These are phyloP conservation scores for Paracamarosporium sp. DNA, from an alignment of 2,329 filamentous ascomycete species.

Conservation along the genomic window DNA sequence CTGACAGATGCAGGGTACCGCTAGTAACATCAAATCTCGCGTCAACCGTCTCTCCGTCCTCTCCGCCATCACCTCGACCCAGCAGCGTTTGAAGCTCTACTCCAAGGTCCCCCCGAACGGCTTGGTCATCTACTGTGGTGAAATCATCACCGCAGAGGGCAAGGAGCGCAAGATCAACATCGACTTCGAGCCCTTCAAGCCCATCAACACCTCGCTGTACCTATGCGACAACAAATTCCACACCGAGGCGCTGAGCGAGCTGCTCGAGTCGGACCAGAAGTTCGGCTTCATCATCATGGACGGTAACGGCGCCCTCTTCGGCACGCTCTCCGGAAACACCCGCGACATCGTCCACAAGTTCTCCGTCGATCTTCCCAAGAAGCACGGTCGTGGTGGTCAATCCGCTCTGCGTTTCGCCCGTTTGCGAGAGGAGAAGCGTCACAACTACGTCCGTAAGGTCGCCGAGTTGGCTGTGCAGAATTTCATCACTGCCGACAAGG, in stretches of 20 bases:
- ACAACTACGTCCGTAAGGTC: conserved; percentile 99
- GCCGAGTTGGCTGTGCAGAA: conserved; percentile 98
- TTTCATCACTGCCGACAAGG: conserved; percentile 98
- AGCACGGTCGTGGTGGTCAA: conserved; percentile 99
- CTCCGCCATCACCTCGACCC: conserved; percentile 97
- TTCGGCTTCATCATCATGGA: conserved; percentile 99
- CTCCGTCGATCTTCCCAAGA: conserved; percentile 98
- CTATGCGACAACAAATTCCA: conserved; percentile 99
- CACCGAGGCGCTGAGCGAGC: conserved; percentile 93
- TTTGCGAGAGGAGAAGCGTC: conserved; percentile 98
- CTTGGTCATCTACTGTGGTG: conserved; percentile 97
- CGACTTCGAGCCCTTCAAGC: conserved; percentile 99
- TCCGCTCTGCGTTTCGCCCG: conserved; percentile 98
- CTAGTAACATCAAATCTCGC: conserved; percentile 99
- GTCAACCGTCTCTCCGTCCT: conserved; percentile 98
- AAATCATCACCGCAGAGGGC: conserved; percentile 98
- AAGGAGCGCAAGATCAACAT: conserved; percentile 99
- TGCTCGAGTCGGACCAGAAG: conserved; percentile 98
- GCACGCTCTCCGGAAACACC: conserved; percentile 95
- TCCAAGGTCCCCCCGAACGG: conserved; percentile 98
- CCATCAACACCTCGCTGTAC: conserved; percentile 99
- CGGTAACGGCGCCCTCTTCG: conserved; percentile 96
- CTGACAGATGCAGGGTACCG: conserved; percentile 75
- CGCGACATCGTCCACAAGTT: conserved; percentile 98
- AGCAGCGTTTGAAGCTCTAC: conserved; percentile 98